Evolutionary conservation across 1,284 basidiomycete genomes (phyloP).

Genomic region (Ustilago vetiveriae): DNA sequence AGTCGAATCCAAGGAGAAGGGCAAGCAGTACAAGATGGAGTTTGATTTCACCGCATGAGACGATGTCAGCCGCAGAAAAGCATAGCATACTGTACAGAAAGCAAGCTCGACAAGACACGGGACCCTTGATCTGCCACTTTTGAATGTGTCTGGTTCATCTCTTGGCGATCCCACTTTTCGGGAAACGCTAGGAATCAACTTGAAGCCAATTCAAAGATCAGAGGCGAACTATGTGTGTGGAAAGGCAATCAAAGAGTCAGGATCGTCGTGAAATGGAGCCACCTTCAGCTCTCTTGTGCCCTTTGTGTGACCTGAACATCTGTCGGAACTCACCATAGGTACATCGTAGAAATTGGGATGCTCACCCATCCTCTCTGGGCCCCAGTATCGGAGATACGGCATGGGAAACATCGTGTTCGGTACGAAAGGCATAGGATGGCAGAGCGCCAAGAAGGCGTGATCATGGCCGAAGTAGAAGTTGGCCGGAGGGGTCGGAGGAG

Average conservation of each 20-base stretch:
- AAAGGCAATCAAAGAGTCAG: no score
- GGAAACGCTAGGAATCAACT: no score
- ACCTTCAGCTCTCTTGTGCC: no score
- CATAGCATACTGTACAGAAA: no score
- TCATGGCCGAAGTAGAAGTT: conserved; percentile 6
- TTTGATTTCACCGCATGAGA: conserved; percentile 23
- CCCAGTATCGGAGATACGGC: conserved; percentile 25
- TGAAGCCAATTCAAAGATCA: neutral
- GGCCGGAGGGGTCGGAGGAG: neutral
- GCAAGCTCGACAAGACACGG: no score
- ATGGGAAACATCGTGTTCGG: conserved; percentile 5
- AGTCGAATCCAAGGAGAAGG: neutral
- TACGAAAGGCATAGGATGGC: neutral
- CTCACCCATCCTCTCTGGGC: conserved; percentile 9
- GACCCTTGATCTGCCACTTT: neutral
- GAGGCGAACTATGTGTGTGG: conserved; percentile 6
- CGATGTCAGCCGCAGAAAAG: neutral
- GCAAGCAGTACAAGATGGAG: conserved; percentile 22
- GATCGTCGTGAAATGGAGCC: no score
- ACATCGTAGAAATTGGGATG: conserved; percentile 22
- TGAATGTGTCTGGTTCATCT: neutral
- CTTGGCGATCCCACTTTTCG: no score
- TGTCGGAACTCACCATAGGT: conserved; percentile 16
- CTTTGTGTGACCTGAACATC: neutral
- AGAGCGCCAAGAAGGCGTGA: conserved; percentile 6